Conservation (phyloP, 1,284 basidiomycete species). For the Boletus chippewaensis region DNA sequence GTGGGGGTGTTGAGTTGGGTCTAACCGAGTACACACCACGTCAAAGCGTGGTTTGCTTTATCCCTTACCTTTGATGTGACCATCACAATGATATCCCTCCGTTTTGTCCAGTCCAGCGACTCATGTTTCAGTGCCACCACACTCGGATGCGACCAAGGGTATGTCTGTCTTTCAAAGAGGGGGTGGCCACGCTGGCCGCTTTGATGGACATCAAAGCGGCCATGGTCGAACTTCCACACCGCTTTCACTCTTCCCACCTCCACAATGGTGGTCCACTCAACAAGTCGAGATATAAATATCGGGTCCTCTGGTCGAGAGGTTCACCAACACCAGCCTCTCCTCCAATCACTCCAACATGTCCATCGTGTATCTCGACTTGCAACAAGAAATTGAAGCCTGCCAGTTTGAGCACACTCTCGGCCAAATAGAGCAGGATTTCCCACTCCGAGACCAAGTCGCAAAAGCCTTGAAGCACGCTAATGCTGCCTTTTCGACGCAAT, state of each 20-base stretch:
- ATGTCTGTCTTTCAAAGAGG: background rate
- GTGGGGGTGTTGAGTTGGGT: background rate
- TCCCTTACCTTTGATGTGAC: background rate
- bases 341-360: slow-evolving; percentile 8
- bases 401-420: slow-evolving; percentile 2
- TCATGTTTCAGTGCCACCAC: background rate
- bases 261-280: slow-evolving; percentile 9
- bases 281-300: slow-evolving; percentile 14
- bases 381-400: background rate
- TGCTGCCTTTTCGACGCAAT: slow-evolving; percentile 15
- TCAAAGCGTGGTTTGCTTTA: slow-evolving; percentile 4
- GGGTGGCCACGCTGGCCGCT: slow-evolving; percentile 2
- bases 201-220: slow-evolving; percentile 11
- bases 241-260: background rate
- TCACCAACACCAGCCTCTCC: background rate
- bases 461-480: slow-evolving; percentile 10
- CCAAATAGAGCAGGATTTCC: background rate
- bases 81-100: background rate
- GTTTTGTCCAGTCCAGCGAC: background rate
- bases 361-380: background rate
- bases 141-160: background rate
- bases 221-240: background rate
- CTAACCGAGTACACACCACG: no score
- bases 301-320: background rate
- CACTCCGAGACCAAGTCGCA: slow-evolving; percentile 2